Conservation (phyloP, 176 grass and related monocot species). For the Elaeis guineensis region DNA sequence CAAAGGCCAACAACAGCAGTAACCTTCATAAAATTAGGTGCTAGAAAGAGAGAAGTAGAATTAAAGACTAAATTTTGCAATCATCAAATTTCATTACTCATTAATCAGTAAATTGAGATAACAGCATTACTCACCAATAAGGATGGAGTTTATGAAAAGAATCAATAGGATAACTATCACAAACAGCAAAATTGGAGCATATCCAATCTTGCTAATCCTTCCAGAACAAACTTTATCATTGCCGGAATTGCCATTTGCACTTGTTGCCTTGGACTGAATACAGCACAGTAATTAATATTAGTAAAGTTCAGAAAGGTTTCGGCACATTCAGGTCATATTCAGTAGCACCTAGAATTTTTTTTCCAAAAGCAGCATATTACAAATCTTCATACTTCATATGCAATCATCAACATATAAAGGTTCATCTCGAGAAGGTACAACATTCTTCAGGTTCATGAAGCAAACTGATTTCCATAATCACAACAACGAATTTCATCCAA, state of each 20-base stretch:
- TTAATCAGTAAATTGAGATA: background rate
- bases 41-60: slow-evolving; percentile 36
- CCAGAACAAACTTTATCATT: slow-evolving; percentile 63
- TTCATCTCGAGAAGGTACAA: too few species aligned
- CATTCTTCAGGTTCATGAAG: too few species aligned
- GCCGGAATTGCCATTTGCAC: slow-evolving; percentile 37
- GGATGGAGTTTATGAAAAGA: slow-evolving; percentile 78
- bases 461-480: too few species aligned
- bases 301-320: slow-evolving; percentile 21
- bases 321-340: too few species aligned
- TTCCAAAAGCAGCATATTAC: too few species aligned
- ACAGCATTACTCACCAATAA: slow-evolving; percentile 48
- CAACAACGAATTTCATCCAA: too few species aligned
- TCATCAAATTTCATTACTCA: background rate
- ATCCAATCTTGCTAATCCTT: slow-evolving; percentile 54
- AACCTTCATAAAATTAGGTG: slow-evolving; percentile 63
- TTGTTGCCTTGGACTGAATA: slow-evolving; percentile 77
- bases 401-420: too few species aligned
- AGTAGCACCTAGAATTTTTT: too few species aligned
- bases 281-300: slow-evolving; percentile 23
- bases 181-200: slow-evolving; percentile 66
- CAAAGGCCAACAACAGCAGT: slow-evolving; percentile 70
- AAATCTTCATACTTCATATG: too few species aligned
- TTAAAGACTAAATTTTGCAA: slow-evolving; percentile 23
- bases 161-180: slow-evolving; percentile 44